Evolutionary conservation across 306 rosid species (phyloP), one percentile per base, ranked within the genome.

Genomic region (Cucurbita moschata): DNA sequence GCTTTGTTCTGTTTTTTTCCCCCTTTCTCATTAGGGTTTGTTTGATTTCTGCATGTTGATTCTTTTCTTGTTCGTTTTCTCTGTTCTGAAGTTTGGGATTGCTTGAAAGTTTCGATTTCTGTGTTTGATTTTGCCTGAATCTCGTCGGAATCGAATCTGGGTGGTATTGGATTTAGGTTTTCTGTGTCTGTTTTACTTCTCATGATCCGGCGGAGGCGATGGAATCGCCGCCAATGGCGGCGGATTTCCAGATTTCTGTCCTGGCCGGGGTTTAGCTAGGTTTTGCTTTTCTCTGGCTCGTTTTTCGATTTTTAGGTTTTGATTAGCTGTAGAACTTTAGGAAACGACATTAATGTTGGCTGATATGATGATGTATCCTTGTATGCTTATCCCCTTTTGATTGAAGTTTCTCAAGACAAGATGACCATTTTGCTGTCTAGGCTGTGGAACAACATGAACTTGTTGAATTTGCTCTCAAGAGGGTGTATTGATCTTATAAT

Each of bases 11-110:
- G 13, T 15, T 51, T 43, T 76, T 30, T 30, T 3, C 35, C 26
- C 26, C 26, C 3, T 30, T 46, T 18, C 16, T 37, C 16, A 35
- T 50, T 15, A 63, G 53, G 19, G 47, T 58, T 49, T 64, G 11
- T 51, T 58, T 75, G 70, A 68, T 46, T 69, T 65, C 38, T 70
- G 73, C 58, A 69, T 69, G 58, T 49, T 13, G 23, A 8, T 64
- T 42, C 4, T 64, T 42, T 8, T 5, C 46, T 18, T 42, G 2
- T 49, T 26, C 1, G 1, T 70, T 26, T 70, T 30, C 55, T 70
- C 11, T 49, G 14, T 62, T 38, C 7, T 37, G 15, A 49, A 38
- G 4, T 23, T 68, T 68, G 23, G 49, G 42, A 35, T 58, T 1
- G 15, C 19, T 16, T 59, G 40, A 1, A 11, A 16, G 9, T 39